Evolutionary conservation across 2,329 filamentous ascomycete species (phyloP), one percentile per base, ranked within the genome.

Genomic region (Xylaria sp.): DNA sequence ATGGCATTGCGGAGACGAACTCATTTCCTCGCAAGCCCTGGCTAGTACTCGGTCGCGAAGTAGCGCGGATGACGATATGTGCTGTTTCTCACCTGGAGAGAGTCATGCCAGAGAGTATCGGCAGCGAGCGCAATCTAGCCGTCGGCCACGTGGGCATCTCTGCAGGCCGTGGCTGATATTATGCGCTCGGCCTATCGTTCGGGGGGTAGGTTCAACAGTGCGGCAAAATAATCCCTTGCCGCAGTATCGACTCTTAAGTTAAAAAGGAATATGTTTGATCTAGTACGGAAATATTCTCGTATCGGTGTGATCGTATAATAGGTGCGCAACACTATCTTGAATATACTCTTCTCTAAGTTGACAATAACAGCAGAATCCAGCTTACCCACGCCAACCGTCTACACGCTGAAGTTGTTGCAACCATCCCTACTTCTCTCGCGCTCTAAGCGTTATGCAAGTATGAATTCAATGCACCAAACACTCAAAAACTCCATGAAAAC

Each of bases 21-120:
- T 50, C 59, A 13, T 1, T 70, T 78, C 55, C 68, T 73, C 0
- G 50, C 77, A 2, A 70, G 77, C 0, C 72, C 72, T 2, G 71
- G 73, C 13, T 76, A 74, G 81, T 85, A 15, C 84, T 85, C 68
- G 82, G 85, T 0, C 78, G 82, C 5, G 83, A 85, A 66, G 83
- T 85, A 0, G 82, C 82, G 1, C 75, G 77, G 8, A 75, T 83
- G 51, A 75, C 82, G 15, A 73, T 81, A 1, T 84, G 80, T 73
- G 76, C 76, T 0, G 78, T 80, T 23, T 79, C 81, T 65, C 74
- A 84, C 39, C 73, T 80, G 0, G 72, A 77, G 0, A 71, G 76
- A 25, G 23, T 25, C 23, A 25, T 25, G 23, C 23, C 23, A 25
- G 23, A 25, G 23, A 25, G 23, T 25, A 25, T 80, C 0, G 74